Base-by-base conservation (phyloP, 2,329 filamentous ascomycete species). In the Tolypocladium sp. region DNA sequence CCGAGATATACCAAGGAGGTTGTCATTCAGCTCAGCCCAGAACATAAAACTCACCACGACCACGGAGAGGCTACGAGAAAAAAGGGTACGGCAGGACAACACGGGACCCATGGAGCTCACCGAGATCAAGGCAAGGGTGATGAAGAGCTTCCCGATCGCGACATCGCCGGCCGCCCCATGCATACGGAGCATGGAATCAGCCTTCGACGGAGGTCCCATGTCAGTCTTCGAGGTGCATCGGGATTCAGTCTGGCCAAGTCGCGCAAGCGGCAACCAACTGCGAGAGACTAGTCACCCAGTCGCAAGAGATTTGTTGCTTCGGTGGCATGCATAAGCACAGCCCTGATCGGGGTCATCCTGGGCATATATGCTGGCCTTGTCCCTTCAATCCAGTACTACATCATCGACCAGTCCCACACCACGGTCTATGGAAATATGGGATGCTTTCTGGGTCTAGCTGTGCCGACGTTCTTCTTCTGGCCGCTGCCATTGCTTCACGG, bases 291-390 rank as follows among this genome's bases (percentile, higher is more conserved):
- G 90, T 84, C 82, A 15, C 77, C 79, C 9, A 69, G 74, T 25
- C 83, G 87, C 63, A 93, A 92, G 71, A 77, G 87, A 60, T 83
- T 89, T 61, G 82, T 85, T 30, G 89, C 90, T 4, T 72, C 79
- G 4, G 82, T 91, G 60, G 85, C 88, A 12, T 92, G 90, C 68
- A 75, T 88, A 63, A 91, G 89, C 65, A 91, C 89, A 7, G 84
- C 86, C 17, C 76, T 91, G 58, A 78, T 92, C 53, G 89, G 89
- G 0, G 75, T 89, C 33, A 77, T 91, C 27, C 76, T 90, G 59
- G 89, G 90, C 1, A 88, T 92, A 27, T 93, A 92, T 69, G 86
- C 88, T 58, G 90, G 89, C 3, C 81, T 91, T 64, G 88, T 91
- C 1, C 88, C 89, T n/a, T 83, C 85, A 4, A 90, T 92, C 33